Evolutionary conservation across 805 yeast genomes (phyloP), one percentile per base, ranked within the genome.

Genomic region (Hermanozyma aechmeae): DNA sequence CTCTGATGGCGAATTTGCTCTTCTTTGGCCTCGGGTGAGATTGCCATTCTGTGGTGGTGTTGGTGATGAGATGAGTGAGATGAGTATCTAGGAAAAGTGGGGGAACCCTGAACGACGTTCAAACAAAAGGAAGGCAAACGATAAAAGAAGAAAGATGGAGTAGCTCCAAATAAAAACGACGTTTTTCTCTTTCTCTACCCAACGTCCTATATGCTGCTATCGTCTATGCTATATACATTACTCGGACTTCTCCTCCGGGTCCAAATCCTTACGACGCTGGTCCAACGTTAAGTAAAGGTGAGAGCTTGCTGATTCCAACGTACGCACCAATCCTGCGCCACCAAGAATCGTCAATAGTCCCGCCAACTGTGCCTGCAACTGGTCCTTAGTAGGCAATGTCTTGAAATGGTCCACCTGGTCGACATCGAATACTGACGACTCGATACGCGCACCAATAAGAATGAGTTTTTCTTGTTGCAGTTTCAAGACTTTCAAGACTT

Each of bases 271-370:
- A 30, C 60, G 56, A 41, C 76, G 80, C 33, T 77, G 65, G 35
- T 82, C 79, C 54, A 87, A 56, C 6, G 93, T 81, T 54, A 85
- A 61, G 48, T 83, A 83, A 43, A 87, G 68, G 33, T 61, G 57
- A 39, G 74, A 73, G 11, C 82, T 58, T n/a, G 83, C 63, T 13
- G 79, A 51, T 56, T 80, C 79, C 48, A 89, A 68, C 12, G 95
- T 83, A 58, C 72, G 73, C 9, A 81, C 93, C 50, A 89, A 68
- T 8, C 94, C 94, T 25, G 84, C 87, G 48, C 96, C 97, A 33
- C 95, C 83, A 39, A 83, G 65, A 32, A 80, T 58, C n/a, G 87
- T 77, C 48, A 89, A 71, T 32, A 84, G 64, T 8, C 95, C 95
- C 9, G 80, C 79, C 42, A 92, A 71, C 66, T 87, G 82, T 7